phyloP scores from a whole-genome alignment of 345 rosid genomes.

The Microthlaspi erraticum region DNA sequence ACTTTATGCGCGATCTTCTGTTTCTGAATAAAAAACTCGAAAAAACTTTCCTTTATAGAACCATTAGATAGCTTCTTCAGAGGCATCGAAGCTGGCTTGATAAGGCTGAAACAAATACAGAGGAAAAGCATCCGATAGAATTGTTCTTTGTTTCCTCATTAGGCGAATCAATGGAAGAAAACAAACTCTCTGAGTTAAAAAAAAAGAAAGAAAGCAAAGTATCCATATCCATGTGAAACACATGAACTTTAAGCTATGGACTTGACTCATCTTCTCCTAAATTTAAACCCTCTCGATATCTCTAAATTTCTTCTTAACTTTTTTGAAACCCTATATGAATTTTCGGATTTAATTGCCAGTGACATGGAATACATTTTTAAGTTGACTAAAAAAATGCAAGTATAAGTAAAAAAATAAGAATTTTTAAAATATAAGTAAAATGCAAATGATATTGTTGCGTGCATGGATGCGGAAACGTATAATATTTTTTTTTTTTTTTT shows the following conservation, averaged over 20 bases:
- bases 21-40: conserved; percentile 14
- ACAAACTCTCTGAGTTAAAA: not conserved
- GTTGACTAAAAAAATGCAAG: too few relatives aligned
- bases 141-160: conserved; percentile 29
- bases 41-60: conserved; percentile 13
- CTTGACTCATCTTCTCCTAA: not conserved
- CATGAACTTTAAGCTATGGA: conserved; percentile 4
- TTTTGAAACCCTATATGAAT: not conserved
- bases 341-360: too few relatives aligned
- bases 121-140: conserved; percentile 19
- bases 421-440: too few relatives aligned
- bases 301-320: not conserved
- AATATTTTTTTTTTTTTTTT: too few relatives aligned
- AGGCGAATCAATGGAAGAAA: conserved; percentile 9
- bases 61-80: not conserved
- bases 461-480: too few relatives aligned
- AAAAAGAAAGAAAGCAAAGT: conserved; percentile 29
- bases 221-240: conserved; percentile 29
- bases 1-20: conserved; percentile 15
- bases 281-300: not conserved
- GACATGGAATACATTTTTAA: too few relatives aligned
- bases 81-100: conserved; percentile 13
- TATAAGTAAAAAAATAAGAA: too few relatives aligned
- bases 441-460: too few relatives aligned
- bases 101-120: not conserved